Conservation (phyloP, 208 protist genomes). For the Leishmania amazonensis region DNA sequence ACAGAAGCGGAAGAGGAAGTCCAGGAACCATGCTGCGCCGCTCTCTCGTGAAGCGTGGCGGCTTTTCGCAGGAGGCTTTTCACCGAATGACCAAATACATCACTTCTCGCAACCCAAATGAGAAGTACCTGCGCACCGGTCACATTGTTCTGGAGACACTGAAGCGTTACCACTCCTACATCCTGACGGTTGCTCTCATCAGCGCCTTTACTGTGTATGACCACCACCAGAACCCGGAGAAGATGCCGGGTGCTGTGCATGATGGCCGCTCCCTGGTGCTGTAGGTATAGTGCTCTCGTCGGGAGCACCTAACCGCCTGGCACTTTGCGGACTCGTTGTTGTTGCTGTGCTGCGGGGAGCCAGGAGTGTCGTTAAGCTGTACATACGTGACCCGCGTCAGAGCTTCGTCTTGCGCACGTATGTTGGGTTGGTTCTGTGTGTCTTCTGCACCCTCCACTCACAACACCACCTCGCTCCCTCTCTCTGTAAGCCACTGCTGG, state of each 20-base stretch:
- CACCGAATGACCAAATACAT: constrained; percentile 88
- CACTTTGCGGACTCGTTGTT: background rate
- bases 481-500: background rate
- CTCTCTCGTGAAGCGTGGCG: constrained; percentile 26
- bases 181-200: constrained; percentile 67
- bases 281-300: constrained; percentile 20
- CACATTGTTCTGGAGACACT: constrained; percentile 84
- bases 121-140: constrained; percentile 80
- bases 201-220: constrained; percentile 66
- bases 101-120: constrained; percentile 86
- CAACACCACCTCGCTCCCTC: background rate
- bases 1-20: background rate
- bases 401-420: background rate
- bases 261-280: constrained; percentile 86
- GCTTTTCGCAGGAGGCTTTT: constrained; percentile 85
- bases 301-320: background rate
- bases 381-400: background rate
- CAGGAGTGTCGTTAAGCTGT: background rate
- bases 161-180: constrained; percentile 85
- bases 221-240: constrained; percentile 63
- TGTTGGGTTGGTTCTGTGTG: background rate
- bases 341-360: background rate
- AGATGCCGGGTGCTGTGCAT: constrained; percentile 57
- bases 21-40: constrained; percentile 28
- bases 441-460: background rate